Percentiles rank a stretch among this genome's conserved stretches.
Evolutionary conservation across 768 basidiomycete species (phyloP).

Genomic region (Boletus reticulatus): DNA sequence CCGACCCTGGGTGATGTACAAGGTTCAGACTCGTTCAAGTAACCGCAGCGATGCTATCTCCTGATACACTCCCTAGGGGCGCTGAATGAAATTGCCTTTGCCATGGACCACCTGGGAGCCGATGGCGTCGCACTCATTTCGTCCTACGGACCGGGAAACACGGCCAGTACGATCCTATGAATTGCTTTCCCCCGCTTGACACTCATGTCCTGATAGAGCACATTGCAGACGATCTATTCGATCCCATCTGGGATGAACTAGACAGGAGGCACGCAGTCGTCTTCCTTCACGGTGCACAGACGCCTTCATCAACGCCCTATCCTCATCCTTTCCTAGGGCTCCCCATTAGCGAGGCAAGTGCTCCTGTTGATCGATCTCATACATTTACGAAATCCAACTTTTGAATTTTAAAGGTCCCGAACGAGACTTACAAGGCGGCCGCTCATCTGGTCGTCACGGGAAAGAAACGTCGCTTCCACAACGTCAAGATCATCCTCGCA

Average conservation of each 20-base stretch:
- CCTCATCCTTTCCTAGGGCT: slow-evolving; percentile 65
- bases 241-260: slow-evolving; percentile 70
- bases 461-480: slow-evolving; percentile 58
- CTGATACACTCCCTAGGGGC: slow-evolving; percentile 40
- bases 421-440: slow-evolving; percentile 81
- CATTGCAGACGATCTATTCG: slow-evolving; percentile 61
- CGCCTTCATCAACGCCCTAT: slow-evolving; percentile 58
- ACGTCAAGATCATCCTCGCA: slow-evolving; percentile 65
- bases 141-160: slow-evolving; percentile 55
- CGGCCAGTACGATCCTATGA: slow-evolving; percentile 45
- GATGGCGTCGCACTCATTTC: slow-evolving; percentile 67
- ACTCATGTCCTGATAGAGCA: slow-evolving; percentile 45
- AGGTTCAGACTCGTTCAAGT: slow-evolving; percentile 36
- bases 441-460: slow-evolving; percentile 75
- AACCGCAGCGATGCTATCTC: not conserved
- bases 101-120: slow-evolving; percentile 58
- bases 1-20: slow-evolving; percentile 61
- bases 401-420: slow-evolving; percentile 53
- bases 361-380: slow-evolving; percentile 3
- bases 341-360: slow-evolving; percentile 61
- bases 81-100: slow-evolving; percentile 58
- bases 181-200: not conserved
- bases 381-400: slow-evolving; percentile 3
- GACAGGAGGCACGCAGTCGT: slow-evolving; percentile 57
- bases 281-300: slow-evolving; percentile 72